Evolutionary conservation across 768 basidiomycete genomes (phyloP).

Genomic region (Termitomyces sp.): DNA sequence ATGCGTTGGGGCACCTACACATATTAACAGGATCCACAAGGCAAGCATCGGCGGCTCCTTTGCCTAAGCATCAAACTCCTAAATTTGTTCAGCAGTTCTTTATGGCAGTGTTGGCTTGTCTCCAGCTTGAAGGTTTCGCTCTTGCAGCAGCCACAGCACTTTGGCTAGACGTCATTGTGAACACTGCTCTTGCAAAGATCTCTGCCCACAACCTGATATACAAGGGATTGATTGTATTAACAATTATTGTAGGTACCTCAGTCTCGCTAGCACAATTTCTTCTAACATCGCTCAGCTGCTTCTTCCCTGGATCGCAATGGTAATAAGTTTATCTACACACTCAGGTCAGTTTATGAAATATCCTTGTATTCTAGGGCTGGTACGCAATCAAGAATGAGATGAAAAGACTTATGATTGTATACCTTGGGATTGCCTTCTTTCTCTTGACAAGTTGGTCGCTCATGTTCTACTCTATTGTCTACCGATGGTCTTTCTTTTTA

Average conservation of each 20-base stretch:
- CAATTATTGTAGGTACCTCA: constrained; percentile 35
- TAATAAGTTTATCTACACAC: constrained; percentile 16
- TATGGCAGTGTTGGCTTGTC: constrained; percentile 48
- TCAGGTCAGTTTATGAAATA: neutral
- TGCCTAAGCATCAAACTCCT: neutral
- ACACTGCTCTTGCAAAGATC: constrained; percentile 41
- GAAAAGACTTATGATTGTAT: constrained; percentile 36
- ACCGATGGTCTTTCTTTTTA: constrained; percentile 35
- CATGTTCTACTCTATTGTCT: constrained; percentile 47
- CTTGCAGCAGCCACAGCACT: constrained; percentile 47
- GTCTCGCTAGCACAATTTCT: neutral
- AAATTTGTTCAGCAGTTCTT: constrained; percentile 36
- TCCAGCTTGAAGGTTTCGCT: constrained; percentile 54
- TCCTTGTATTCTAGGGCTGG: constrained; percentile 42
- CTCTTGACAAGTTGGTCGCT: constrained; percentile 36
- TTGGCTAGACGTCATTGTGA: constrained; percentile 53
- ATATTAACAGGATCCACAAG: constrained; percentile 49
- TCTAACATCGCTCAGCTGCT: constrained; percentile 23
- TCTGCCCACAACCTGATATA: constrained; percentile 41
- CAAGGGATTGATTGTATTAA: constrained; percentile 41
- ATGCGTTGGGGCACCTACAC: constrained; percentile 49
- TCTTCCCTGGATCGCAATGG: constrained; percentile 52
- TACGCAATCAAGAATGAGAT: constrained; percentile 47
- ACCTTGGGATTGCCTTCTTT: constrained; percentile 38
- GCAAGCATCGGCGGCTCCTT: constrained; percentile 22